Evolutionary conservation across 2,329 filamentous ascomycete genomes (phyloP), one percentile per base, ranked within the genome.

Genomic region (Cadophora sp.): DNA sequence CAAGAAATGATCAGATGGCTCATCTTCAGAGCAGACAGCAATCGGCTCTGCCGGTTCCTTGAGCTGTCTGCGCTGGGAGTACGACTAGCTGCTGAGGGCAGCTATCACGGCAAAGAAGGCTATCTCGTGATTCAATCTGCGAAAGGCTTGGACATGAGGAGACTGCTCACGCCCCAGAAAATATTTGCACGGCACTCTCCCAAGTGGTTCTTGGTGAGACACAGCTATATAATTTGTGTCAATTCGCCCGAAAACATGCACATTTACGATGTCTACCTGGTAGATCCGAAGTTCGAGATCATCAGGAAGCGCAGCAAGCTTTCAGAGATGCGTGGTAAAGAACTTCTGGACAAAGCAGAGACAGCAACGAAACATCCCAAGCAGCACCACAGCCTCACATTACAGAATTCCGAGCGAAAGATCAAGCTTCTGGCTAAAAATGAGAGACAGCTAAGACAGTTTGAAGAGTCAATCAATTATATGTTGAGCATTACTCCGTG

Each of bases 211-310:
- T 84, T 98, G 24, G 94, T 99, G n/a, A 87, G 96, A 62, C 94
- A 98, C 80, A 98, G 94, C 81, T 99, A 99, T 77, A 91, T 99
- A 68, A 95, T 97, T 55, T 97, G 95, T 74, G 94, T 98, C n/a
- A 95, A 98, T 78, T 97, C 96, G 0, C 96, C 96, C 0, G 95
- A 98, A 79, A 97, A 97, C 75, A 97, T 98, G 92, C 95, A 97
- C 76, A 97, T 98, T 40, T 97, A 97, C 78, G 97, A 99, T 80
- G 96, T 99, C 26, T 98, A 97, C 79, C 85, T 99, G n/a, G 92
- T 98, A 29, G 96, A 99, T 77, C 86, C 92, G 1, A 91, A 92
- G 75, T 99, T 99, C 80, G 85, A 87, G 63, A 89, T 97, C 61
- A 89, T 94, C 71, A 89, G 92, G 65, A 94, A 94, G 80, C 88